Evolutionary conservation across 1,284 basidiomycete genomes (phyloP).

Genomic region (Cryptococcus jaspeensis): DNA sequence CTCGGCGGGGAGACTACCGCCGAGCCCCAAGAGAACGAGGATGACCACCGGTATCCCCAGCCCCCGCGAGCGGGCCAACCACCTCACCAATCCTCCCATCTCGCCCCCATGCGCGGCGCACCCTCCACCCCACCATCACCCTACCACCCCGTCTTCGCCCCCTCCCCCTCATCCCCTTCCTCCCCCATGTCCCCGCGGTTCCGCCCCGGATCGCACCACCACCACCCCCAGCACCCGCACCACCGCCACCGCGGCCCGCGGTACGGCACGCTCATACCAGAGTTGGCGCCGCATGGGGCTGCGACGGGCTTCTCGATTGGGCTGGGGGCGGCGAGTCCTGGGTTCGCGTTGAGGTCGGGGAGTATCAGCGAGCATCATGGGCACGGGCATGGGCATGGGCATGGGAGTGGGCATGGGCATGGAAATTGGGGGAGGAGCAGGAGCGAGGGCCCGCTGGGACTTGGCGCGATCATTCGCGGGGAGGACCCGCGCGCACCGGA

Average conservation of each 20-base stretch:
- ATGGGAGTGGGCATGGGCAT: slow-evolving; percentile 6
- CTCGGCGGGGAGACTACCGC: slow-evolving; percentile 19
- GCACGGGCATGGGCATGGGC: slow-evolving; percentile 4
- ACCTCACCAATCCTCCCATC: background rate
- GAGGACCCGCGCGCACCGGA: slow-evolving; percentile 6
- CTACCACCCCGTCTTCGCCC: background rate
- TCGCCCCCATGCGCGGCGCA: background rate
- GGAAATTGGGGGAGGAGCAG: slow-evolving; percentile 15
- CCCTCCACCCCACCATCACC: background rate
- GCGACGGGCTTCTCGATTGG: slow-evolving; percentile 51
- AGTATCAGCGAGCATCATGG: slow-evolving; percentile 18
- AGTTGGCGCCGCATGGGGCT: slow-evolving; percentile 34
- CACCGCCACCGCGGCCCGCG: slow-evolving; percentile 25
- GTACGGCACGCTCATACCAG: slow-evolving; percentile 49
- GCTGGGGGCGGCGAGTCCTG: slow-evolving; percentile 50
- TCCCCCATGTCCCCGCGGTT: slow-evolving; percentile 23
- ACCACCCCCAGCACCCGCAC: slow-evolving; percentile 5
- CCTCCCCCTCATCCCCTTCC: slow-evolving; percentile 11
- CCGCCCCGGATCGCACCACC: background rate
- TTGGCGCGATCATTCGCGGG: slow-evolving; percentile 28
- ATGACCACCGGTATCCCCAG: background rate
- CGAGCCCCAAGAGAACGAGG: slow-evolving; percentile 12
- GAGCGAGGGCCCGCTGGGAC: slow-evolving; percentile 26
- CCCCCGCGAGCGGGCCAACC: background rate
- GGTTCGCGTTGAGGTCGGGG: slow-evolving; percentile 46